These are phyloP conservation scores for Detonula confervacea DNA, from an alignment of 352 stramenopile genomes.

Conservation along the genomic window DNA sequence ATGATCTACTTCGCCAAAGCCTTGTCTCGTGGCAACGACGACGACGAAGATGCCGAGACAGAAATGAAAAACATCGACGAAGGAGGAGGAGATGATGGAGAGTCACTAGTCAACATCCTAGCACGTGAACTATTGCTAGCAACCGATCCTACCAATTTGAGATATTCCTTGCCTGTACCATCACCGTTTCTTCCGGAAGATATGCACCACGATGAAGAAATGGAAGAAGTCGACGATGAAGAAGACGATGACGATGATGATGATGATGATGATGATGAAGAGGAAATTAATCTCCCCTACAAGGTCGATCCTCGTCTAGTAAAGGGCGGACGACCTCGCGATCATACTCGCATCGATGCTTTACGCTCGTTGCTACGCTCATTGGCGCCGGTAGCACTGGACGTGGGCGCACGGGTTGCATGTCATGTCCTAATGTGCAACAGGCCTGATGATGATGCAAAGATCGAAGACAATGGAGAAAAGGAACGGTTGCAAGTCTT, in stretches of 20 bases:
- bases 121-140: constrained; percentile 43
- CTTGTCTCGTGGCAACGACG: constrained; percentile 27
- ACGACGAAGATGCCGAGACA: constrained; percentile 1
- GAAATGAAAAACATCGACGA: neutral
- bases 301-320: constrained; percentile 34
- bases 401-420: constrained; percentile 60
- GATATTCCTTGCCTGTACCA: constrained; percentile 45
- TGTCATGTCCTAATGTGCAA: constrained; percentile 46
- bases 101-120: constrained; percentile 45
- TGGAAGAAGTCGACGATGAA: constrained; percentile 18
- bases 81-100: constrained; percentile 36
- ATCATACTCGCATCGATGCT: constrained; percentile 68
- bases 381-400: constrained; percentile 75
- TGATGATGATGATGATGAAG: constrained; percentile 29
- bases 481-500: constrained; percentile 46
- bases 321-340: constrained; percentile 44
- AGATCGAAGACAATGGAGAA: neutral
- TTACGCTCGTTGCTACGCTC: constrained; percentile 68
- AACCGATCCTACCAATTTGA: constrained; percentile 44
- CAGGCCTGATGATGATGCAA: constrained; percentile 6
- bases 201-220: constrained; percentile 1
- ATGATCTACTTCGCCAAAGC: constrained; percentile 52
- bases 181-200: constrained; percentile 29
- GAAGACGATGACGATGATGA: constrained; percentile 25
- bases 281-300: constrained; percentile 42